A percentile compares a stretch with the other conserved stretches of the same genome.
These are phyloP conservation scores for Anthracocystis setariae DNA, from an alignment of 1,284 basidiomycete species.

Conservation along the genomic window DNA sequence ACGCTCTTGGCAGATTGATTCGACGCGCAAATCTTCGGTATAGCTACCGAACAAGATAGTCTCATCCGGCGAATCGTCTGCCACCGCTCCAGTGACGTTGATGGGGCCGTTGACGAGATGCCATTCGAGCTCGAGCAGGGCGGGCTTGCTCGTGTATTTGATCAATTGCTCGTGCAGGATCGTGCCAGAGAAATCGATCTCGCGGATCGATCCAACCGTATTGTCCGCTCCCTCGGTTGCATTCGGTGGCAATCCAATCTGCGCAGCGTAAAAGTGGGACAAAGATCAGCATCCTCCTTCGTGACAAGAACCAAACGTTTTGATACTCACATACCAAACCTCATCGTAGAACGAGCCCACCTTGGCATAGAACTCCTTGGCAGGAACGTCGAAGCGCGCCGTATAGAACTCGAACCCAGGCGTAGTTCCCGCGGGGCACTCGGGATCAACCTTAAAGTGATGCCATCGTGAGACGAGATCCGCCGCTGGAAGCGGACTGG, in stretches of 20 bases:
- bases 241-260: conserved; percentile 32
- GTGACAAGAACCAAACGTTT: background rate
- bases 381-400: conserved; percentile 25
- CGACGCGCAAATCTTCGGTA: conserved; percentile 29
- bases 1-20: conserved; percentile 22
- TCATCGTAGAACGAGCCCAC: conserved; percentile 34
- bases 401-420: conserved; percentile 32
- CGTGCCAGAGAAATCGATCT: conserved; percentile 32
- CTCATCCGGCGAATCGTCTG: conserved; percentile 28
- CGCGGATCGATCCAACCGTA: conserved; percentile 24
- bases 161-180: conserved; percentile 35
- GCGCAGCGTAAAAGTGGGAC: no score
- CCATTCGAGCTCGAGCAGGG: conserved; percentile 32
- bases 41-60: conserved; percentile 30
- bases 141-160: conserved; percentile 24
- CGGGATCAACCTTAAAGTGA: conserved; percentile 21
- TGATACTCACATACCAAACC: conserved; percentile 33
- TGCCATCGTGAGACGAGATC: conserved; percentile 2
- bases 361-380: conserved; percentile 21
- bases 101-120: conserved; percentile 34
- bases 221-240: conserved; percentile 20
- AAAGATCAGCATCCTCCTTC: background rate
- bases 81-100: conserved; percentile 32
- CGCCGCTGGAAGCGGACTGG: conserved; percentile 7
- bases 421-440: conserved; percentile 24